A percentile compares a stretch with the other conserved stretches of the same genome.
These are phyloP conservation scores for Suillus spraguei DNA, from an alignment of 768 basidiomycete species.

Conservation along the genomic window DNA sequence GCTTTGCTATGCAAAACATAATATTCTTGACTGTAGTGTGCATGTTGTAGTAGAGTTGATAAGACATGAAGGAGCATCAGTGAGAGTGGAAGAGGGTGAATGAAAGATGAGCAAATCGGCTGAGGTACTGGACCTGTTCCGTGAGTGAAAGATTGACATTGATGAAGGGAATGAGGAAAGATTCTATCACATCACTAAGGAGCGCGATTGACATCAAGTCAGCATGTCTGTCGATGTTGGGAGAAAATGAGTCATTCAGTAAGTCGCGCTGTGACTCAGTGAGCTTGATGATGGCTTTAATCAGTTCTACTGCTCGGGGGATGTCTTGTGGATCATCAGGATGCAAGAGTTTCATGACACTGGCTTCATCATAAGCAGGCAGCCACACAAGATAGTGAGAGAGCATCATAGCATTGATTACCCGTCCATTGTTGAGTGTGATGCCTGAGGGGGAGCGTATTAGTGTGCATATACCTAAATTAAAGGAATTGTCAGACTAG, in stretches of 20 bases:
- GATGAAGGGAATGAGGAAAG: not conserved
- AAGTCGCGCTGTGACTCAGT: not conserved
- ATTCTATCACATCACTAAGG: not conserved
- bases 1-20: conserved; percentile 15
- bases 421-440: too few species aligned
- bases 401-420: too few species aligned
- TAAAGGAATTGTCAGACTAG: too few species aligned
- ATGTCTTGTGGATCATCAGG: not conserved
- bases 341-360: not conserved
- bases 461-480: too few species aligned
- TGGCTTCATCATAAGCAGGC: not conserved
- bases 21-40: conserved; percentile 34
- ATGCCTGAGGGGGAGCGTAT: too few species aligned
- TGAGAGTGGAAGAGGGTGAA: not conserved
- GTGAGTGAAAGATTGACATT: not conserved
- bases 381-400: too few species aligned
- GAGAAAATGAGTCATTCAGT: not conserved
- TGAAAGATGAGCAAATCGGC: not conserved
- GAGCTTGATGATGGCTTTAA: not conserved
- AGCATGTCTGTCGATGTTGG: not conserved
- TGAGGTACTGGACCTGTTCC: not conserved
- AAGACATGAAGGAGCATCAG: not conserved
- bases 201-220: not conserved
- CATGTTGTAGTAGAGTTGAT: conserved; percentile 19
- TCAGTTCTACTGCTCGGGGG: too few species aligned